A percentile compares a stretch with the other conserved stretches of the same genome.
These are phyloP conservation scores for Russula griseocarnosa DNA, from an alignment of 768 basidiomycete genomes.

Conservation along the genomic window DNA sequence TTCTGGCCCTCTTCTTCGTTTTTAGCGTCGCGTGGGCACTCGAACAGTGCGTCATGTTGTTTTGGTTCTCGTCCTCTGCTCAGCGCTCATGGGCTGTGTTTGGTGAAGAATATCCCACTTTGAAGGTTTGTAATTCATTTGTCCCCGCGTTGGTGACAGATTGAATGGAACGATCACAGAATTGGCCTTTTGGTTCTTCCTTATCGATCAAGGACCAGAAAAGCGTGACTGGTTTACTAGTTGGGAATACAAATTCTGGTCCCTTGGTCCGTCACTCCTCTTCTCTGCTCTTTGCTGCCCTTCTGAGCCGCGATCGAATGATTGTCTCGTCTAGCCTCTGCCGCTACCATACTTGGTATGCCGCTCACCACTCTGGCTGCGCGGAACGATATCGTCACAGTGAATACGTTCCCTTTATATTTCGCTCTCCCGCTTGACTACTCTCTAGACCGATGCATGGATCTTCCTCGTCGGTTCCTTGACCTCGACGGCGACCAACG, in stretches of 20 bases:
- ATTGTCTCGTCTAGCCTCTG: conserved; percentile 46
- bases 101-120: conserved; percentile 65
- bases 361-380: conserved; percentile 63
- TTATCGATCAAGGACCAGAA: conserved; percentile 69
- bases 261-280: conserved; percentile 45
- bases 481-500: conserved; percentile 61
- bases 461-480: conserved; percentile 71
- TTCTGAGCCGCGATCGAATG: not conserved
- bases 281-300: not conserved
- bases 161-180: conserved; percentile 40
- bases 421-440: not conserved
- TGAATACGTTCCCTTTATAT: conserved; percentile 32
- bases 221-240: conserved; percentile 76
- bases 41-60: conserved; percentile 54
- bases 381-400: conserved; percentile 55
- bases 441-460: conserved; percentile 60
- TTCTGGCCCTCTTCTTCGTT: conserved; percentile 67
- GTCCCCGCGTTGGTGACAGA: not conserved
- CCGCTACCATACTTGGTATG: conserved; percentile 63
- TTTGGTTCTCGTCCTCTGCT: conserved; percentile 12
- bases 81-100: not conserved
- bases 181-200: conserved; percentile 78
- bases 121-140: conserved; percentile 49
- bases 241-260: conserved; percentile 75
- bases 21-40: conserved; percentile 73